phyloP scores from a whole-genome alignment of 1,139 yeast genomes.

The Candida buenavistaensis region DNA sequence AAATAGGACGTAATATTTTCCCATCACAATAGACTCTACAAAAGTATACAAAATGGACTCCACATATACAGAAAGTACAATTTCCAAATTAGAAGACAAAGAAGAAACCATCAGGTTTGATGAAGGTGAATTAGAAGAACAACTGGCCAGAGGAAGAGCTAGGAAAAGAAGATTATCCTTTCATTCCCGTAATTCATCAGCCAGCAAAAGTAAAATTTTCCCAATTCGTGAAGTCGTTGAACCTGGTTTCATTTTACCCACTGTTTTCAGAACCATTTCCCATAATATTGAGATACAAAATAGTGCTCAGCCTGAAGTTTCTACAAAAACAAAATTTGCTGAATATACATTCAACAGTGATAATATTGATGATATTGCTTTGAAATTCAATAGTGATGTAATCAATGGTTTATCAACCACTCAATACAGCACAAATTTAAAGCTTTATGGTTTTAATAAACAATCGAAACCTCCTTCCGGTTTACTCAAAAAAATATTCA shows the following conservation, averaged over 20 bases:
- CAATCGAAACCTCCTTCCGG: slow-evolving; percentile 40
- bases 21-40: too few relatives aligned
- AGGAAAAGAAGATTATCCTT: slow-evolving; percentile 12
- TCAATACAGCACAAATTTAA: slow-evolving; percentile 17
- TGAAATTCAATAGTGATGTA: slow-evolving; percentile 22
- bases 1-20: too few relatives aligned
- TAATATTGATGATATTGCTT: slow-evolving; percentile 20
- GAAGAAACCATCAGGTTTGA: slow-evolving; percentile 8
- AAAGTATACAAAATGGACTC: slow-evolving; percentile 5
- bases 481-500: slow-evolving; percentile 30
- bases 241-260: slow-evolving; percentile 33
- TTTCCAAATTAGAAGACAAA: slow-evolving; percentile 6
- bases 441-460: slow-evolving; percentile 35
- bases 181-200: slow-evolving; percentile 10
- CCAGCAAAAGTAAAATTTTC: slow-evolving; percentile 7
- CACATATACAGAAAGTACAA: slow-evolving; percentile 7
- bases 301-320: slow-evolving; percentile 2
- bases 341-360: slow-evolving; percentile 27
- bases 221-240: slow-evolving; percentile 16
- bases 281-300: slow-evolving; percentile 31
- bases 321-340: slow-evolving; percentile 18
- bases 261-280: slow-evolving; percentile 37
- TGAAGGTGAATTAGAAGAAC: slow-evolving; percentile 10
- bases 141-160: slow-evolving; percentile 11
- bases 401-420: slow-evolving; percentile 19